Conservation (phyloP, 2,329 filamentous ascomycete species). For the Alternaria sp. region DNA sequence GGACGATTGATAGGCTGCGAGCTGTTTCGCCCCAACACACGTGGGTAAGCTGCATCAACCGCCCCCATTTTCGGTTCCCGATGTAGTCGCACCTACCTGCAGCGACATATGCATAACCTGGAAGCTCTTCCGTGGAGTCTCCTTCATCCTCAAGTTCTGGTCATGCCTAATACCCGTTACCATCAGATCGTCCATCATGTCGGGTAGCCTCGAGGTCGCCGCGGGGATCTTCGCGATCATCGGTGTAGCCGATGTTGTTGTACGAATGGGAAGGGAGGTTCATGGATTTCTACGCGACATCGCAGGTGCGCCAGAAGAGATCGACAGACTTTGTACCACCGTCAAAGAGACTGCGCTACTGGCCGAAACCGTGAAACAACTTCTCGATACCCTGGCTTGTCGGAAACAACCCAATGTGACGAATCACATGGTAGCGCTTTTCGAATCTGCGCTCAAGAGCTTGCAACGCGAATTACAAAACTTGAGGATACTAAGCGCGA, state of each 20-base stretch:
- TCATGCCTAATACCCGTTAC: too few species aligned
- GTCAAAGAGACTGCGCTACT: slow-evolving; percentile 11
- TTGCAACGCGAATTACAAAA: slow-evolving; percentile 12
- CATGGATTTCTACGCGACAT: slow-evolving; percentile 20
- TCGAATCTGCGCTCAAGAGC: slow-evolving; percentile 3
- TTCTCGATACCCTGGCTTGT: slow-evolving; percentile 1
- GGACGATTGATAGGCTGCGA: not conserved
- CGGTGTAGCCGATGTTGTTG: slow-evolving; percentile 20
- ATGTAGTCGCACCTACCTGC: not conserved
- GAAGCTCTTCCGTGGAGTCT: not conserved
- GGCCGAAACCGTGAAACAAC: not conserved
- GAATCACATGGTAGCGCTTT: not conserved
- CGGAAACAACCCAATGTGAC: not conserved
- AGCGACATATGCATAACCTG: not conserved
- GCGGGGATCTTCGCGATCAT: slow-evolving; percentile 24
- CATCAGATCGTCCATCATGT: not conserved
- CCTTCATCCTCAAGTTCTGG: not conserved
- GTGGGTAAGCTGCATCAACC: not conserved
- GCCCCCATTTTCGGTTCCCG: not conserved
- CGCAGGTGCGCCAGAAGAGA: slow-evolving; percentile 14
- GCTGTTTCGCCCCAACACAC: not conserved
- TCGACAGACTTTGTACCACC: slow-evolving; percentile 4
- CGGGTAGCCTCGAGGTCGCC: slow-evolving; percentile 5
- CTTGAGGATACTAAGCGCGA: not conserved
- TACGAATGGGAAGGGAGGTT: slow-evolving; percentile 16